phyloP scores from a whole-genome alignment of 202 grass and related monocot species.

The Panicum hallii region DNA sequence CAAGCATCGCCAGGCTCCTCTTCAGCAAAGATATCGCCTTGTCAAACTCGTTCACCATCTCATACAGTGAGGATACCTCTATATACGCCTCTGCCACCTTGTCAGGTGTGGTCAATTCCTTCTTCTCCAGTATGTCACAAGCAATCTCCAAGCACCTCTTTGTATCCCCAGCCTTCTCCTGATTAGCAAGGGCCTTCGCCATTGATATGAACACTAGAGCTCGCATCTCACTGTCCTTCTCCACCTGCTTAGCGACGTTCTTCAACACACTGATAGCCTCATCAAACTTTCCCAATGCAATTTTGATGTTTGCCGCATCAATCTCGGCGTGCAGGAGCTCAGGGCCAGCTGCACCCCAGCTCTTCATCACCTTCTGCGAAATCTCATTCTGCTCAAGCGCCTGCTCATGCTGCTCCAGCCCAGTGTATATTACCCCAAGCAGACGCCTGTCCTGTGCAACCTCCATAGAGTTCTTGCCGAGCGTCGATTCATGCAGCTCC shows the following conservation, averaged over 20 bases:
- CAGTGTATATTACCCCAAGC: slow-evolving; percentile 92
- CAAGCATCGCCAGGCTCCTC: slow-evolving; percentile 80
- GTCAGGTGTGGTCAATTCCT: slow-evolving; percentile 57
- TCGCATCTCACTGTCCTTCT: slow-evolving; percentile 59
- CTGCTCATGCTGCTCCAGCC: slow-evolving; percentile 77
- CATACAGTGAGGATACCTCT: slow-evolving; percentile 71
- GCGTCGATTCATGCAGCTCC: slow-evolving; percentile 63
- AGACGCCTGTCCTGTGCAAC: slow-evolving; percentile 76
- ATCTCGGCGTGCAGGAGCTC: slow-evolving; percentile 77
- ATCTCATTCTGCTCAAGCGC: slow-evolving; percentile 84
- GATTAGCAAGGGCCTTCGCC: slow-evolving; percentile 79
- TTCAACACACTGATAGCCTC: slow-evolving; percentile 71
- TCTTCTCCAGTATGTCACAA: slow-evolving; percentile 73
- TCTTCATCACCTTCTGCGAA: slow-evolving; percentile 82
- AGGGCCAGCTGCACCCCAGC: slow-evolving; percentile 61
- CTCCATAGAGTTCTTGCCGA: slow-evolving; percentile 88
- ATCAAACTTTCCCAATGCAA: slow-evolving; percentile 77
- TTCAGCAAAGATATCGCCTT: slow-evolving; percentile 79
- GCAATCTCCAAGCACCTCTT: slow-evolving; percentile 80
- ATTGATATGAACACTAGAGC: slow-evolving; percentile 84
- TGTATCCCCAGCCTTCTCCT: slow-evolving; percentile 66
- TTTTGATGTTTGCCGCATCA: slow-evolving; percentile 84
- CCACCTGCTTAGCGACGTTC: slow-evolving; percentile 51
- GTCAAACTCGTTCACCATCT: slow-evolving; percentile 76
- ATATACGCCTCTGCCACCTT: slow-evolving; percentile 71